Evolutionary conservation across 73 alveolate genomes (phyloP), one percentile per base, ranked within the genome.

Genomic region (Tetrahymena borealis): DNA sequence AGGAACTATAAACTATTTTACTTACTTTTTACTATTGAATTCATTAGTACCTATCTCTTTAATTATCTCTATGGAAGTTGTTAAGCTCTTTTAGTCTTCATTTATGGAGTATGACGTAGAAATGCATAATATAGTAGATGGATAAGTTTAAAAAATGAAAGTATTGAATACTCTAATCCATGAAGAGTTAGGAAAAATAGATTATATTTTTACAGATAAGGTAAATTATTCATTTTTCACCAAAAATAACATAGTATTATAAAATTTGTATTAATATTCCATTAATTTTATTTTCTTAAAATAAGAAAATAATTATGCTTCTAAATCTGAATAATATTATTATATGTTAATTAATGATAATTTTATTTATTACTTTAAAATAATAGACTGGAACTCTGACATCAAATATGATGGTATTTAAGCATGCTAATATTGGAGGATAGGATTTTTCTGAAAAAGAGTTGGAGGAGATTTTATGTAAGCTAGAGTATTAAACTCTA

Each of bases 191-290:
- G 98, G 98, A 20, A 94, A 96, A 90, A 95, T 97, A 15, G 95
- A 94, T 15, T 97, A 97, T 90, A 91, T 97, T 5, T 97, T 97
- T 92, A 91, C 98, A 43, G 99, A 97, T 78, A 97, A 97, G 33
- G 77, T 39, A 79, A 39, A 18, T 16, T 32, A 10, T 32, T 91
- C n/a, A 18, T 20, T n/a, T n/a, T n/a, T n/a, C n/a, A n/a, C n/a
- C n/a, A n/a, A n/a, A n/a, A n/a, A n/a, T n/a, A n/a, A n/a, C n/a
- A n/a, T n/a, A n/a, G n/a, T n/a, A n/a, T n/a, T n/a, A n/a, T n/a
- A n/a, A n/a, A n/a, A n/a, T n/a, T n/a, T n/a, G n/a, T n/a, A n/a
- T n/a, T n/a, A n/a, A n/a, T n/a, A n/a, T n/a, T n/a, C n/a, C n/a
- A n/a, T n/a, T n/a, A n/a, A n/a, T n/a, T n/a, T n/a, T n/a, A n/a